Evolutionary conservation across 1,284 basidiomycete genomes (phyloP), one percentile per base, ranked within the genome.

Genomic region (Ustilago bromivora): DNA sequence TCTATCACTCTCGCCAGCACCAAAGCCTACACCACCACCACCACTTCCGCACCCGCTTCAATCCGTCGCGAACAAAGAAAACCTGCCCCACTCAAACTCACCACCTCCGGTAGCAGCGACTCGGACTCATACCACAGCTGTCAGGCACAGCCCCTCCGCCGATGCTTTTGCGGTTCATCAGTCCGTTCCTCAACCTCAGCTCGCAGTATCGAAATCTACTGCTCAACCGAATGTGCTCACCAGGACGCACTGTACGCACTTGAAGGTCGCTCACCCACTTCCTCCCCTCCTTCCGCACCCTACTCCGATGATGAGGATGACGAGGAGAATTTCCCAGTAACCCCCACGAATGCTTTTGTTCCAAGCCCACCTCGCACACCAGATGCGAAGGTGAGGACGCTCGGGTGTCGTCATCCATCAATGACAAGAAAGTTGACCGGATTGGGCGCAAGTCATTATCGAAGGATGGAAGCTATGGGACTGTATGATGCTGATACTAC

Each of bases 1-100:
- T 75, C 72, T 34, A 75, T 75, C 63, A 70, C 72, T 6, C 36
- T 68, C 46, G 60, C 65, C 49, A 74, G 66, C 58, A 68, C 66
- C 11, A 69, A 69, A 19, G 55, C 43, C 15, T 74, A 67, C 56
- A 46, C 17, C 19, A 40, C 28, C 3, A 40, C 17, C 17, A 36
- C 52, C 23, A 28, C 23, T 28, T 28, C 23, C 23, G 3, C 23
- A 28, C 23, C 23, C 3, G 23, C 23, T 28, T 28, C 23, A 28
- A 28, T 28, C 1, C 60, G 60, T 55, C 64, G 57, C 2, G 64
- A 73, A 17, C 61, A 66, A 10, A 65, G 62, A 43, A 74, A 69
- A 47, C 71, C 62, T 4, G 61, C 62, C 1, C 71, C 66, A 12
- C 54, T 75, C 9, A 43, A 58, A 4, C 70, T 71, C 5, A 38